Evolutionary conservation across 805 yeast species (phyloP).

Genomic region (Candida golubevii): DNA sequence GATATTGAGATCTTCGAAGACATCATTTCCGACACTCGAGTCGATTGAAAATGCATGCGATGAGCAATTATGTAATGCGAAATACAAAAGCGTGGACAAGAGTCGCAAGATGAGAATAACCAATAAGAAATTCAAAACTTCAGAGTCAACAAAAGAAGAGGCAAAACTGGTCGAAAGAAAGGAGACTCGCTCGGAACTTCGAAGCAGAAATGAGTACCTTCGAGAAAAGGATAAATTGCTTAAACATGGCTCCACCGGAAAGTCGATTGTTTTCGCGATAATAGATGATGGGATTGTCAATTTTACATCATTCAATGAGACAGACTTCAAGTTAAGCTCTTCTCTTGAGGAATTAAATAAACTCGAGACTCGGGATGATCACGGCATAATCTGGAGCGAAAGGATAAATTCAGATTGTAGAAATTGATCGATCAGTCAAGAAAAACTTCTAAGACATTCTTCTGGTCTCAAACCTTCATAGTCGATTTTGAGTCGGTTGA

Average conservation of each 20-base stretch:
- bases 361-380: constrained; percentile 8
- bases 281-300: constrained; percentile 74
- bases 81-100: no score
- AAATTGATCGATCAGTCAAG: no score
- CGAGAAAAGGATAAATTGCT: constrained; percentile 37
- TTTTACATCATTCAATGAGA: constrained; percentile 51
- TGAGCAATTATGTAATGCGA: not conserved
- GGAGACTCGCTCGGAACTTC: constrained; percentile 12
- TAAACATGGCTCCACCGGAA: constrained; percentile 45
- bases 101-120: no score
- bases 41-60: constrained; percentile 36
- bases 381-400: constrained; percentile 17
- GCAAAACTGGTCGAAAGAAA: constrained; percentile 18
- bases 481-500: not conserved
- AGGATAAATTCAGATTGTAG: not conserved
- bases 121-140: constrained; percentile 8
- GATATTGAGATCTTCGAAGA: constrained; percentile 45
- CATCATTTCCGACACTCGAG: constrained; percentile 43
- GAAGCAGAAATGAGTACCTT: constrained; percentile 24
- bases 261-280: constrained; percentile 58
- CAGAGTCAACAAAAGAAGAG: constrained; percentile 14
- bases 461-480: no score
- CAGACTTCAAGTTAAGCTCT: constrained; percentile 39
- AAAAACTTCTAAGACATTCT: no score
- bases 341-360: constrained; percentile 5